These are phyloP conservation scores for Phoma sp. DNA, from an alignment of 2,329 filamentous ascomycete genomes.

Conservation along the genomic window DNA sequence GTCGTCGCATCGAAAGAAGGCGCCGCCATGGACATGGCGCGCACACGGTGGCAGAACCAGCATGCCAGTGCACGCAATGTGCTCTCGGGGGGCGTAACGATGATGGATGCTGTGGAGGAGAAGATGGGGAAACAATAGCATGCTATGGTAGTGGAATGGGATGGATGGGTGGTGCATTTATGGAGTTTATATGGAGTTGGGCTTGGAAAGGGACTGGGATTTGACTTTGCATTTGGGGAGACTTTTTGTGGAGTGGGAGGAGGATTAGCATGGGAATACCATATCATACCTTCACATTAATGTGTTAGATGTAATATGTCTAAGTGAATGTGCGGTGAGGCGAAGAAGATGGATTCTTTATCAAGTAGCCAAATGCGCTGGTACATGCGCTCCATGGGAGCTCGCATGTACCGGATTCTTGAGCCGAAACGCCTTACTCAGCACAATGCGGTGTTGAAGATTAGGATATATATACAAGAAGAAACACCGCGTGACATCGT, in stretches of 20 bases:
- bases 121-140: neutral
- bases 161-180: neutral
- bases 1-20: slow-evolving; percentile 44
- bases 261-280: no score
- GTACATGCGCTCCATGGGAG: slow-evolving; percentile 12
- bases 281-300: no score
- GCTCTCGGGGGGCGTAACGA: slow-evolving; percentile 20
- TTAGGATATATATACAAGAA: slow-evolving; percentile 13
- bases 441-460: neutral
- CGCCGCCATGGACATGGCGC: slow-evolving; percentile 41
- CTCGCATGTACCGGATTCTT: neutral
- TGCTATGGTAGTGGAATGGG: neutral
- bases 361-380: neutral
- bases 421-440: neutral
- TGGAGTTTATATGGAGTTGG: no score
- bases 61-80: slow-evolving; percentile 29
- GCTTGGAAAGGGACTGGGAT: no score
- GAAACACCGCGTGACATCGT: neutral
- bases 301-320: no score
- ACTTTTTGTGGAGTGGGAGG: no score
- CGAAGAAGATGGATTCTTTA: neutral
- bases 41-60: slow-evolving; percentile 45
- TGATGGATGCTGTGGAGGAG: neutral
- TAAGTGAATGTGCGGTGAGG: no score
- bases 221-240: neutral